phyloP scores from a whole-genome alignment of 2,329 filamentous ascomycete genomes.

The Cercospora janseana region DNA sequence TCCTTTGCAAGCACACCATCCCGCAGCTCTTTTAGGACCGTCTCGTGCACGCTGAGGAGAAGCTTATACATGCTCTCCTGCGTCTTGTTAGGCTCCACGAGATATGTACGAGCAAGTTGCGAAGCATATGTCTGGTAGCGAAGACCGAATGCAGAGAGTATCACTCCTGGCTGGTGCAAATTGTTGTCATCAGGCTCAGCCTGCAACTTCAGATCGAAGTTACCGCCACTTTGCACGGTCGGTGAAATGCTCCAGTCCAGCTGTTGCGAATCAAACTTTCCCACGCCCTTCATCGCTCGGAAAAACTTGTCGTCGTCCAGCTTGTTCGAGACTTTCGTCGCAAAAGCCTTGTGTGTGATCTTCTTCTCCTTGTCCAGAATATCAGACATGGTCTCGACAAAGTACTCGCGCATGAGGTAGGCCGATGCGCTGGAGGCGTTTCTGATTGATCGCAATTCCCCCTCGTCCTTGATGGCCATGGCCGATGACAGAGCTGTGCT shows the following conservation, averaged over 20 bases:
- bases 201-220: conserved; percentile 83
- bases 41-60: conserved; percentile 76
- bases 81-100: conserved; percentile 94
- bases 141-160: conserved; percentile 86
- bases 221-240: conserved; percentile 84
- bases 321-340: conserved; percentile 85
- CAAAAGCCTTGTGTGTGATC: conserved; percentile 81
- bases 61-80: conserved; percentile 95
- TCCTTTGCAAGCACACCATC: conserved; percentile 86
- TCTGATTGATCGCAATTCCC: conserved; percentile 88
- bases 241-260: conserved; percentile 93
- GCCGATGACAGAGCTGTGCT: conserved; percentile 77
- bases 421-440: conserved; percentile 93
- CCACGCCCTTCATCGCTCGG: conserved; percentile 77
- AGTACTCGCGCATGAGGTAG: conserved; percentile 91
- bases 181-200: conserved; percentile 74
- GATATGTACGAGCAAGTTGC: conserved; percentile 85
- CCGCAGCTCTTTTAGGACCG: conserved; percentile 85
- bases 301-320: conserved; percentile 94
- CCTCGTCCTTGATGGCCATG: conserved; percentile 91
- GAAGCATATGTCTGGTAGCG: conserved; percentile 96
- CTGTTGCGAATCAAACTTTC: conserved; percentile 81
- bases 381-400: conserved; percentile 96
- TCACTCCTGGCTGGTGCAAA: conserved; percentile 80
- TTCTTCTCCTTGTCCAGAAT: conserved; percentile 96